Base-by-base conservation (phyloP, 495 filamentous ascomycete species). In the Lasiosphaeria hispida region DNA sequence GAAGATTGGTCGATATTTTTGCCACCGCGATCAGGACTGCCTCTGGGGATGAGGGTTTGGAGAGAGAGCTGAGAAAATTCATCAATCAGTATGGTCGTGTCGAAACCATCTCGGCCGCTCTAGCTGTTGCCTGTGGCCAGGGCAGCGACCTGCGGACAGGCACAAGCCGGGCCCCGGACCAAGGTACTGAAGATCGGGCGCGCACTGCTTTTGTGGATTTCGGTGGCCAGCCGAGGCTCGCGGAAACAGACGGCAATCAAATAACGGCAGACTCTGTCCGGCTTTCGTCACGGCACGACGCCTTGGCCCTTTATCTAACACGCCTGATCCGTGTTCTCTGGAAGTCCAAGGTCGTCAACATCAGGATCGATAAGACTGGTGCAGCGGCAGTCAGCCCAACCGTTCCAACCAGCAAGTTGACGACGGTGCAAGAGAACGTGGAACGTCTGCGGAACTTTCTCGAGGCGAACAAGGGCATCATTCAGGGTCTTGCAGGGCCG, bases 101-200 rank as follows among this genome's bases (percentile, higher is more conserved):
- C 1, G 94, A 99, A 68, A 91, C 87, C 0, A 84, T 91, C 59
- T 90, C 95, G 0, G 92, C 92, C 52, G 91, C 95, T 9, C 79
- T 99, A 17, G 95, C 95, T 8, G 94, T 97, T n/a, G 92, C 92
- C 11, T 99, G 94, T 69, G 91, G 93, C 10, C 91, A 96, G 69
- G 91, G 89, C 14, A 82, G 86, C 18, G 91, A 93, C 63, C 80
- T 92, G 43, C 72, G 76, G 10, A 83, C 85, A 0, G 78, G 85
- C 0, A 88, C 91, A 53, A 78, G 83, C 19, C 83, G 90, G 48
- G 76, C 91, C 0, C 86, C 82, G n/a, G 94, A 97, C 64, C 87
- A 88, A 1, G 81, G 88, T 38, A 87, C 96, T 17, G 75, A 93
- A 17, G 90, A 94, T 62, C 81, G 84, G 44, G 94, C 94, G 5